These are phyloP conservation scores for Phoma sp. DNA, from an alignment of 2,329 filamentous ascomycete species.

Conservation along the genomic window DNA sequence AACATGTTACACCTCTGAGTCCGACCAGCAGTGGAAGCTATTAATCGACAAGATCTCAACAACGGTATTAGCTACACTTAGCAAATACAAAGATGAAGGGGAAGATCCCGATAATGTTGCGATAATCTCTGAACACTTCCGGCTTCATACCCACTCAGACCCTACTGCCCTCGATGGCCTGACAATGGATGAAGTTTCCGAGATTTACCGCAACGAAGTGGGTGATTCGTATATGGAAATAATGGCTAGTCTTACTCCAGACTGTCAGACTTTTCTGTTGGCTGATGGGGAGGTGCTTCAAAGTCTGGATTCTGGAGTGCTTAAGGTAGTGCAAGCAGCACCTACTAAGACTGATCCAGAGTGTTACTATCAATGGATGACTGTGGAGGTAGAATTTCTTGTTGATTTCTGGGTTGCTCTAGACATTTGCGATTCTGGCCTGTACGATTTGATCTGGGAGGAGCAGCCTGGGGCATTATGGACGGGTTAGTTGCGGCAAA, in stretches of 20 bases:
- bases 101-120: not conserved
- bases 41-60: not conserved
- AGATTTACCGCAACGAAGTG: not conserved
- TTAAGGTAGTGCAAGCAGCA: conserved; percentile 2
- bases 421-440: not conserved
- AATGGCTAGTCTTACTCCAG: not conserved
- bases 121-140: not conserved
- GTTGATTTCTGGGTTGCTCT: not conserved
- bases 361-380: conserved; percentile 1
- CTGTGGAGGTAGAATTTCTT: not conserved
- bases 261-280: not conserved
- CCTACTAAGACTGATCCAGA: not conserved
- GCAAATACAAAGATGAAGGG: not conserved
- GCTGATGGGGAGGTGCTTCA: not conserved
- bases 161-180: not conserved
- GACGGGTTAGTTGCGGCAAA: not conserved
- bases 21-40: not conserved
- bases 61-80: not conserved
- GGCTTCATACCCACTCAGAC: not conserved
- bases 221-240: not conserved
- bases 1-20: not conserved
- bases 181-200: not conserved
- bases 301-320: not conserved
- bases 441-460: not conserved
- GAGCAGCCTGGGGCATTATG: not conserved